Evolutionary conservation across 2,329 filamentous ascomycete species (phyloP).

Genomic region (Beauveria caledonica): DNA sequence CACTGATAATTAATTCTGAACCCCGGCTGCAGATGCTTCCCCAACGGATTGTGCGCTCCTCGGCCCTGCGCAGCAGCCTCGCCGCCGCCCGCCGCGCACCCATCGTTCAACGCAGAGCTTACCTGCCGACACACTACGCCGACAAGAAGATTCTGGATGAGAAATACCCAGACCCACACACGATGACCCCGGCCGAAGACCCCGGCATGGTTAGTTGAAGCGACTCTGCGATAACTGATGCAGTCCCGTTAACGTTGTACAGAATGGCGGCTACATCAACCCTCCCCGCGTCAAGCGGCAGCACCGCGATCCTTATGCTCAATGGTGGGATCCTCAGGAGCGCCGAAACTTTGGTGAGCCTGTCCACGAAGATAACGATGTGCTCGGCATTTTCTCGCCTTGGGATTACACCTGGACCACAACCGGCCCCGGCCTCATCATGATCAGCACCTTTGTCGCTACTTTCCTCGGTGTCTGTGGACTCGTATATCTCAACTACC

Average conservation of each 20-base stretch:
- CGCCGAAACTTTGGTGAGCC: constrained; percentile 95
- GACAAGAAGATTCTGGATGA: constrained; percentile 39
- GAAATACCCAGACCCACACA: constrained; percentile 42
- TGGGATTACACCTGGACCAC: constrained; percentile 81
- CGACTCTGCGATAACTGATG: not conserved
- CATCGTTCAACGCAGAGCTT: constrained; percentile 48
- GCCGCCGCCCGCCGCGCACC: constrained; percentile 41
- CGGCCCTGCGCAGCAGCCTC: constrained; percentile 34
- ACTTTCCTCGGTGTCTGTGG: constrained; percentile 58
- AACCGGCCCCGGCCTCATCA: constrained; percentile 59
- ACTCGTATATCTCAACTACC: constrained; percentile 60
- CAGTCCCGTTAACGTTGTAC: constrained; percentile 13
- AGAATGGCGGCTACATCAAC: constrained; percentile 83
- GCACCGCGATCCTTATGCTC: constrained; percentile 83
- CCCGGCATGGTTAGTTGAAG: constrained; percentile 53
- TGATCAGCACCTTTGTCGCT: constrained; percentile 60
- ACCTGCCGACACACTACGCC: constrained; percentile 42
- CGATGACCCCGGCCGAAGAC: constrained; percentile 51
- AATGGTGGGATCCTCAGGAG: constrained; percentile 98
- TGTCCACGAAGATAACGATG: constrained; percentile 92
- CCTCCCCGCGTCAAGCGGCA: constrained; percentile 75
- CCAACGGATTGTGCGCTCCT: constrained; percentile 47
- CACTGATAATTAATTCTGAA: constrained; percentile 12
- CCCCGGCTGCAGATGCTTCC: constrained; percentile 47
- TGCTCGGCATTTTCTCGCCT: constrained; percentile 80